phyloP scores from a whole-genome alignment of 1,139 yeast species.

The Protomyces pachydermus region DNA sequence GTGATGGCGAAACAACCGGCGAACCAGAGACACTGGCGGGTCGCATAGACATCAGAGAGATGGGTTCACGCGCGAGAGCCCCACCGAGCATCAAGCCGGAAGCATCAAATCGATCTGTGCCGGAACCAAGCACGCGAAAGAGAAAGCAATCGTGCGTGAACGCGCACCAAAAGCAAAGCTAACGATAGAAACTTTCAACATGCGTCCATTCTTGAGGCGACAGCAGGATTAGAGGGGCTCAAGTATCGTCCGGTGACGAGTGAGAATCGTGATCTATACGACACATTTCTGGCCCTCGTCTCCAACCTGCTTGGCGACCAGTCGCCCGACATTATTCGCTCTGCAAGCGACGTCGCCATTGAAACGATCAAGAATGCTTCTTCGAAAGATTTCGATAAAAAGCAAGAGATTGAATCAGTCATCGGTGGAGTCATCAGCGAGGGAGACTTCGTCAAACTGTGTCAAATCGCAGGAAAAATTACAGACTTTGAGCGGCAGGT shows the following conservation, averaged over 20 bases:
- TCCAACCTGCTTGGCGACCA: conserved; percentile 51
- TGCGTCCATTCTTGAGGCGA: conserved; percentile 38
- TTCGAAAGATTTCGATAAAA: conserved; percentile 44
- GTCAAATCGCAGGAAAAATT: conserved; percentile 51
- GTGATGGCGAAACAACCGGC: conserved; percentile 50
- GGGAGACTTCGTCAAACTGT: conserved; percentile 51
- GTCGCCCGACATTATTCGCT: conserved; percentile 51
- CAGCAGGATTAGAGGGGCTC: conserved; percentile 42
- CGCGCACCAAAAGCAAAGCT: neutral
- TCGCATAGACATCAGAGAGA: conserved; percentile 55
- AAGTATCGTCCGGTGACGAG: conserved; percentile 52
- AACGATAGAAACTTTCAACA: neutral
- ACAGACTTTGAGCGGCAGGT: conserved; percentile 50
- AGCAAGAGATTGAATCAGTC: conserved; percentile 45
- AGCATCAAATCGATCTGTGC: conserved; percentile 21
- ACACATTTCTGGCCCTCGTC: conserved; percentile 50
- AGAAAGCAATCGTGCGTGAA: conserved; percentile 29
- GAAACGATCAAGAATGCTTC: conserved; percentile 53
- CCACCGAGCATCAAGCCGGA: conserved; percentile 29
- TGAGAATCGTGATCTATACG: conserved; percentile 46
- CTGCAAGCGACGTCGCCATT: conserved; percentile 62
- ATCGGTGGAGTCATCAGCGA: conserved; percentile 48
- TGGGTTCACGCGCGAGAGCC: conserved; percentile 56
- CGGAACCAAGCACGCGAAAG: conserved; percentile 22
- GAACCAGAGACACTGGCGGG: conserved; percentile 71